Conservation (phyloP, 441 rosid species). For the Euphorbia schlechtendalii region DNA sequence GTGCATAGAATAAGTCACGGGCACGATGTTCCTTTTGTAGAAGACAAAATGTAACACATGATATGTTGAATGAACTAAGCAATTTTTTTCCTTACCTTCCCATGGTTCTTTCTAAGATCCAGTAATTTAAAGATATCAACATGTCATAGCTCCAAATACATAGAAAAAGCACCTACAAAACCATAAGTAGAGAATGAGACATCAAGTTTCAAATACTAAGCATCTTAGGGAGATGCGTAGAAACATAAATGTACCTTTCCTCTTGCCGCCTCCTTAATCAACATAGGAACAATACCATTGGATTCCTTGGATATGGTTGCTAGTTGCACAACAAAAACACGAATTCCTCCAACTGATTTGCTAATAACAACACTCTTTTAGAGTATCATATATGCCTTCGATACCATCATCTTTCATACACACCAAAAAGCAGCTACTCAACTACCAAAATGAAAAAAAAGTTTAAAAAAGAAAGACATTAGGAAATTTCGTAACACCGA, state of each 20-base stretch:
- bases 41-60: not conserved
- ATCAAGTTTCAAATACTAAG: not conserved
- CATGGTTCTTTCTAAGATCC: conserved; percentile 82
- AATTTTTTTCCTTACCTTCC: conserved; percentile 45
- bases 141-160: conserved; percentile 93
- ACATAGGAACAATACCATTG: conserved; percentile 89
- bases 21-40: conserved; percentile 76
- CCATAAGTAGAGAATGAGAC: not conserved
- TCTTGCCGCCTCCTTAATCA: conserved; percentile 94
- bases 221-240: not conserved
- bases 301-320: conserved; percentile 89
- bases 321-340: conserved; percentile 84
- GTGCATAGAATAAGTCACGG: conserved; percentile 75
- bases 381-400: conserved; percentile 85
- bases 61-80: not conserved
- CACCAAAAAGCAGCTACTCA: conserved; percentile 82
- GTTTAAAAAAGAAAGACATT: not conserved
- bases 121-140: conserved; percentile 76
- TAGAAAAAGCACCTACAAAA: conserved; percentile 79
- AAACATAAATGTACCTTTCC: conserved; percentile 52
- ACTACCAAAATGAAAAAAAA: conserved; percentile 33
- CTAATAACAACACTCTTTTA: conserved; percentile 88
- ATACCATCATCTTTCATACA: conserved; percentile 95
- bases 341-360: conserved; percentile 93
- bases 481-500: not conserved